Evolutionary conservation across 371 early-diverging fungal species (phyloP), one percentile per base, ranked within the genome.

Genomic region (Mucor irregularis): DNA sequence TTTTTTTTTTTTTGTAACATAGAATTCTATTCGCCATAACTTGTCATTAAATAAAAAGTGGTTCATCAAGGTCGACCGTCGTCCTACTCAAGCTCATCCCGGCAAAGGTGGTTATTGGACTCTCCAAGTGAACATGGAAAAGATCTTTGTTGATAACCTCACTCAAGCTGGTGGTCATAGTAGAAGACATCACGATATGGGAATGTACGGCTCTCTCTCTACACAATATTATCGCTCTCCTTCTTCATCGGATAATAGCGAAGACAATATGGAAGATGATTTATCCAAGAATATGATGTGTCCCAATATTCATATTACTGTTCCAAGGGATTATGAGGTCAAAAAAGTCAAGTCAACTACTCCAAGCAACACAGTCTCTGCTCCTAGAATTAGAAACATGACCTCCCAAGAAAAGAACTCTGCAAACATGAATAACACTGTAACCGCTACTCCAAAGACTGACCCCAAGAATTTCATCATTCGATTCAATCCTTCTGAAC

Each of bases 11-110:
- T 14, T 5, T 10, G 7, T 38, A 19, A 49, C 21, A n/a, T 69
- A 96, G 87, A 99, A 99, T 73, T 97, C 97, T 2, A 95, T 99
- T 45, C 90, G 99, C 26, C 99, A 99, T 74, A 99, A 99, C 65
- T 82, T 99, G 38, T 95, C 97, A 8, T 79, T 99, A 26, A 99
- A 98, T 74, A 79, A 76, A 45, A 92, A 92, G 64, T 82, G 89
- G 58, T 99, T 99, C 68, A 81, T 91, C 56, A 89, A 94, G 44
- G 84, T 95, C 3, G 96, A 97, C 10, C 85, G 98, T 42, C 69
- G 76, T 16, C 90, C 93, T 5, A 81, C 86, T 43, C 87, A 91
- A 55, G 93, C 95, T 57, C 76, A 73, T 54, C 92, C 93, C 5
- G 99, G 99, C 25, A 99, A 99, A 74, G 99, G 99, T 11, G 85